Percentiles rank a stretch among this genome's conserved stretches.
Conservation (phyloP, 2,329 filamentous ascomycete species). For the Colletotrichum sp. region DNA sequence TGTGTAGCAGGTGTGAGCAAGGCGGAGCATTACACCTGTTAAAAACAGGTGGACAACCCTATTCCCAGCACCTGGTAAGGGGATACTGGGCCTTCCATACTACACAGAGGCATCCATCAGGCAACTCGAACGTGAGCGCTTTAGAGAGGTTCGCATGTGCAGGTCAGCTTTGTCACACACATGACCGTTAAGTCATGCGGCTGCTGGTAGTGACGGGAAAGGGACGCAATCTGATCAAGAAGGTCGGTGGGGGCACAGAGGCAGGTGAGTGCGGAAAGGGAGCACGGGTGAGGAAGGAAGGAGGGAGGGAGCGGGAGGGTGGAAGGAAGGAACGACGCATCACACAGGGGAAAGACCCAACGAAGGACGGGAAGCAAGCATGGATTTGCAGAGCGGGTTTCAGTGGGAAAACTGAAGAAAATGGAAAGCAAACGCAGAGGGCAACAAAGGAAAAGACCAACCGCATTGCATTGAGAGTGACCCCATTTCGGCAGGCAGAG, state of each 20-base stretch:
- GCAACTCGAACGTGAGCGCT: not conserved
- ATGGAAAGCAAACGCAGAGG: not conserved
- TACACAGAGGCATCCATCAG: not conserved
- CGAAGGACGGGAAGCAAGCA: no score
- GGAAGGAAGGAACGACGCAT: not conserved
- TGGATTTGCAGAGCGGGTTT: no score
- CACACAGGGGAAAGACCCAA: not conserved
- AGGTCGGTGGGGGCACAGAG: not conserved
- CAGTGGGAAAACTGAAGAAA: no score
- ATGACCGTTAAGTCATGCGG: not conserved
- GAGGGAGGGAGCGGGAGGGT: not conserved
- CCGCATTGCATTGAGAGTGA: not conserved
- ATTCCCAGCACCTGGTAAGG: not conserved
- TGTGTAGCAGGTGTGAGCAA: not conserved
- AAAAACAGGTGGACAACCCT: not conserved
- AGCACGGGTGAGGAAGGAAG: not conserved
- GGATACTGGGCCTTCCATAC: not conserved
- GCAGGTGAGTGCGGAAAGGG: not conserved
- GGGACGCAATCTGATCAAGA: not conserved
- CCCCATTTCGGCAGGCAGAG: no score
- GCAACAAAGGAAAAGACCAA: not conserved
- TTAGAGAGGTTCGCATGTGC: not conserved
- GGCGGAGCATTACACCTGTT: not conserved
- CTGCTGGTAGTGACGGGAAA: not conserved
- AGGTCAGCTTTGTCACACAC: not conserved